Conservation (phyloP, 139 green algal genomes). For the Dunaliella primolecta region DNA sequence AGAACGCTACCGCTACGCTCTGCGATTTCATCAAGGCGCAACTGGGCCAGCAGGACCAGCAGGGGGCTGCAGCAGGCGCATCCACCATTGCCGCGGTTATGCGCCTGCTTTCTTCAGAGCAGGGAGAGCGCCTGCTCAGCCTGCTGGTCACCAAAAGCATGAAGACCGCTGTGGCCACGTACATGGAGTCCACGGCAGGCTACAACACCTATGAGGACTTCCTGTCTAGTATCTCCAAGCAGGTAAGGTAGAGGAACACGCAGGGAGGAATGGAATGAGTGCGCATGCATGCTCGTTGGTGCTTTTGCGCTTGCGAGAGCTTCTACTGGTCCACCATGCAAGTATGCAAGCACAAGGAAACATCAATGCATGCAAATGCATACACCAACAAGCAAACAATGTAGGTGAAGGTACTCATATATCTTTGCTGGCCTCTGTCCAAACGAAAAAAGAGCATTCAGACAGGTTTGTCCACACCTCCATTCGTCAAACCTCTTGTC, state of each 20-base stretch:
- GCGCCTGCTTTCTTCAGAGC: conserved; percentile 31
- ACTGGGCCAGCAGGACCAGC: conserved; percentile 7
- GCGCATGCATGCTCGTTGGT: not conserved
- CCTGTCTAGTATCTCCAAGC: conserved; percentile 26
- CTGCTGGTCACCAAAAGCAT: conserved; percentile 48
- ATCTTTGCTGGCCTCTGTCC: not conserved
- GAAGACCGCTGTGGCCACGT: conserved; percentile 29
- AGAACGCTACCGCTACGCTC: conserved; percentile 31
- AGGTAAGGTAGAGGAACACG: not conserved
- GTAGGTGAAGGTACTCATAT: not conserved
- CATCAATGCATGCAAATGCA: not conserved
- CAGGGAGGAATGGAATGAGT: not conserved
- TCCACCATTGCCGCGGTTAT: conserved; percentile 17
- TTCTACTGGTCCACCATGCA: not conserved
- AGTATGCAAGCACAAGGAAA: not conserved
- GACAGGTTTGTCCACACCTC: no score
- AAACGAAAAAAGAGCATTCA: not conserved
- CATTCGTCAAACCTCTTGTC: no score
- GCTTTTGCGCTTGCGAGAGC: not conserved
- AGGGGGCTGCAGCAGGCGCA: not conserved
- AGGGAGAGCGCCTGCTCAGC: conserved; percentile 33
- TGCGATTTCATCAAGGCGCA: conserved; percentile 41
- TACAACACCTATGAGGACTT: conserved; percentile 47
- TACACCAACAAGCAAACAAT: not conserved
- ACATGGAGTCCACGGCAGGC: conserved; percentile 36